These are phyloP conservation scores for Whalleya microplaca DNA, from an alignment of 2,329 filamentous ascomycete genomes.

Conservation along the genomic window DNA sequence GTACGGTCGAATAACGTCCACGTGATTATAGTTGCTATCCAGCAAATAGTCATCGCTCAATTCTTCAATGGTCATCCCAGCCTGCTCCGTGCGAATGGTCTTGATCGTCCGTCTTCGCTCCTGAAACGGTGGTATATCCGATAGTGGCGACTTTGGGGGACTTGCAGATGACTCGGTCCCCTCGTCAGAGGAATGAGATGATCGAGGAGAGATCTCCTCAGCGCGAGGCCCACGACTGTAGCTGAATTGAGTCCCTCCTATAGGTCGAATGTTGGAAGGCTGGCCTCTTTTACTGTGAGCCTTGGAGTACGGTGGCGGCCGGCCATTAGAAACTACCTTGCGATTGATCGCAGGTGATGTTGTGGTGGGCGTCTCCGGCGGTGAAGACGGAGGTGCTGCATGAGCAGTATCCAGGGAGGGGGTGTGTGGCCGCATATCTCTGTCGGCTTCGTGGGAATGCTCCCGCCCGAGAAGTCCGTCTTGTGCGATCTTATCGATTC, in stretches of 20 bases:
- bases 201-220: slow-evolving; percentile 39
- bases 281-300: slow-evolving; percentile 30
- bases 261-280: slow-evolving; percentile 40
- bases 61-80: slow-evolving; percentile 36
- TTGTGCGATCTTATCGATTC: slow-evolving; percentile 35
- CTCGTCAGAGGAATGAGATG: slow-evolving; percentile 36
- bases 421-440: slow-evolving; percentile 37
- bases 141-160: slow-evolving; percentile 32
- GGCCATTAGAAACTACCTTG: slow-evolving; percentile 27
- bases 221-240: slow-evolving; percentile 32
- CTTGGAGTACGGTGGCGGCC: slow-evolving; percentile 23
- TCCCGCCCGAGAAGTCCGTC: slow-evolving; percentile 32
- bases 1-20: slow-evolving; percentile 33
- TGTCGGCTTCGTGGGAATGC: slow-evolving; percentile 29
- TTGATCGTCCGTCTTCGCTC: slow-evolving; percentile 27
- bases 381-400: slow-evolving; percentile 42
- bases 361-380: slow-evolving; percentile 46
- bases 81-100: slow-evolving; percentile 17
- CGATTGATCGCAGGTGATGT: slow-evolving; percentile 36
- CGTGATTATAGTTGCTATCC: slow-evolving; percentile 31
- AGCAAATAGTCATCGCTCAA: slow-evolving; percentile 34
- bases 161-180: slow-evolving; percentile 32
- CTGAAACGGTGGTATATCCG: slow-evolving; percentile 28
- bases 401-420: slow-evolving; percentile 34
- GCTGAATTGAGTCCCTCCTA: slow-evolving; percentile 37